Evolutionary conservation across 2,329 filamentous ascomycete species (phyloP), one percentile per base, ranked within the genome.

Genomic region (Mollisia scopiformis): DNA sequence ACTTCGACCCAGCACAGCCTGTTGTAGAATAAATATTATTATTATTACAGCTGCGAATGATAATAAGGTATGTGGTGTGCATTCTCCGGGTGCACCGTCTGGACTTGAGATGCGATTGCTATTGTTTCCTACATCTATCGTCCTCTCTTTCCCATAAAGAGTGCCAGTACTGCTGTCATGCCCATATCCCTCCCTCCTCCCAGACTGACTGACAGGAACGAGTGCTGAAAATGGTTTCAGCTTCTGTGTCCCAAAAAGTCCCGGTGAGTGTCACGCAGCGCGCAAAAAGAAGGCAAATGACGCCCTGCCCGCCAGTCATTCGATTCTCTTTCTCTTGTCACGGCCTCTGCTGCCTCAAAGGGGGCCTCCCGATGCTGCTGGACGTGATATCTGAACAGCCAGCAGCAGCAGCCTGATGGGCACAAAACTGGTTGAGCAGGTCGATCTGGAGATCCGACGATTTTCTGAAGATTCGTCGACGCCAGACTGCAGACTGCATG

Each of bases 211-310:
- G 30, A 13, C 31, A 35, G 31, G 39, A 43, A 27, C 43, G 43
- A 47, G 8, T 57, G 55, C 55, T 57, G 43, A 39, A 50, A 50
- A 57, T 14, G 55, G 55, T 57, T 57, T 57, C 55, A 57, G 41
- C 41, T 49, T 57, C 13, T 49, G n/a, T 21, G 39, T 47, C 54
- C 54, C 31, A 28, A 57, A 39, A 50, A 25, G n/a, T 31, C 54
- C 54, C 27, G 54, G 47, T 33, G 30, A 13, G 39, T 57, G 55
- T 50, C 55, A 57, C 55, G 55, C 41, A 23, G 55, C 31, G 43
- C 30, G 37, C 35, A 33, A 16, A 57, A 57, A 46, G 31, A 46
- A 56, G 53, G 53, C 53, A 30, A 56, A 56, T 56, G 19, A 31
- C 41, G 41, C 41, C 55, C 55, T 39, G 43, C 37, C n/a, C 37